Percentiles rank a stretch among this genome's conserved stretches.
phyloP scores from a whole-genome alignment of 2,329 filamentous ascomycete species.

The Botryotinia globosa region DNA sequence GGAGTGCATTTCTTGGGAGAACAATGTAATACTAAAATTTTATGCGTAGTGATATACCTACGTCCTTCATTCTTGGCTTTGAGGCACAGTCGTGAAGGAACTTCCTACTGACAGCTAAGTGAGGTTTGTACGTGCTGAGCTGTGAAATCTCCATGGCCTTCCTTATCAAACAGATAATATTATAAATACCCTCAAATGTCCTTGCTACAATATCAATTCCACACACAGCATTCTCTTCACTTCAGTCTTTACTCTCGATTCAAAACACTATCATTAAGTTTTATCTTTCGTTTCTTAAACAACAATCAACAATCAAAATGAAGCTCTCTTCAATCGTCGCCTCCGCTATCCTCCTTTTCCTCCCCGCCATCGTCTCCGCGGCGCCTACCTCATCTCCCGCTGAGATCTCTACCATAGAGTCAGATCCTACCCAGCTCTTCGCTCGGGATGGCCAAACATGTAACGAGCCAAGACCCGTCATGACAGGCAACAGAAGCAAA shows the following conservation, averaged over 20 bases:
- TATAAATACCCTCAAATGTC: neutral
- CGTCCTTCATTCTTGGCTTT: neutral
- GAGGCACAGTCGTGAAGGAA: neutral
- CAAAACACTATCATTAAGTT: neutral
- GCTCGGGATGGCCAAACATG: constrained; percentile 2
- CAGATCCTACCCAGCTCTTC: neutral
- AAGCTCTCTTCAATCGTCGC: constrained; percentile 1
- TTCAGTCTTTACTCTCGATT: neutral
- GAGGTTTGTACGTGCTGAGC: neutral
- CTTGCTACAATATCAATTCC: neutral
- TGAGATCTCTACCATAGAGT: neutral
- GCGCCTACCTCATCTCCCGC: neutral
- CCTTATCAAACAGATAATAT: neutral
- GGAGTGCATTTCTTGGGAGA: neutral
- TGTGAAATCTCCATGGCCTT: neutral
- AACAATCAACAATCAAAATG: neutral
- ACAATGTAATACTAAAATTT: neutral
- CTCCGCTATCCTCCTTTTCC: neutral
- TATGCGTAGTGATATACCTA: neutral
- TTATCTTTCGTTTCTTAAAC: neutral
- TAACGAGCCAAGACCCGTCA: neutral
- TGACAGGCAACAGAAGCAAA: neutral
- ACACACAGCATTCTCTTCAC: neutral
- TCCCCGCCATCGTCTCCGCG: constrained; percentile 6
- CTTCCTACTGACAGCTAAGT: neutral